Conservation (phyloP, 371 early-diverging fungal genomes). For the Cokeromyces recurvatus region DNA sequence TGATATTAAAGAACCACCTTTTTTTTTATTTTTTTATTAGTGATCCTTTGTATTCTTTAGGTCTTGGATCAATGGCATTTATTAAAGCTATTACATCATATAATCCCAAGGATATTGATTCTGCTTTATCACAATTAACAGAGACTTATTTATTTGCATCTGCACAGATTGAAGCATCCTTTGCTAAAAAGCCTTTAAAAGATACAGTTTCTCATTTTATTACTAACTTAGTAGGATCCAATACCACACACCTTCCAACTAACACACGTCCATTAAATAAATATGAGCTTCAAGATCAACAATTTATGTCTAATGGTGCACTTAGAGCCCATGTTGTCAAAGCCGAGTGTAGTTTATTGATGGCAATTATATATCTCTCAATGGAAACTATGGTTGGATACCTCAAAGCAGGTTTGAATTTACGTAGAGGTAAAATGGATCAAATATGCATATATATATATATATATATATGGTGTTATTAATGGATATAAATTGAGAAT, state of each 20-base stretch:
- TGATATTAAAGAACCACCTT: too few species aligned
- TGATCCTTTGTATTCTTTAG: constrained; percentile 40
- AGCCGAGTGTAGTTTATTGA: constrained; percentile 55
- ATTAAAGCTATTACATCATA: constrained; percentile 45
- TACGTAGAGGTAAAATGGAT: constrained; percentile 54
- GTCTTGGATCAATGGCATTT: constrained; percentile 38
- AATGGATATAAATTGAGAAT: not conserved
- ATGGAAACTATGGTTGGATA: constrained; percentile 57
- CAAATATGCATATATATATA: not conserved
- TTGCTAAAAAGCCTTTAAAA: constrained; percentile 42
- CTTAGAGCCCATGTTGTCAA: constrained; percentile 57
- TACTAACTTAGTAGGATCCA: constrained; percentile 35
- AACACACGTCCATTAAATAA: constrained; percentile 29
- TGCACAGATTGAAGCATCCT: constrained; percentile 47
- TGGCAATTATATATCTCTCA: constrained; percentile 48
- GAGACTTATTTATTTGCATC: constrained; percentile 45
- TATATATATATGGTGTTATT: not conserved
- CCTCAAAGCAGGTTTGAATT: constrained; percentile 56
- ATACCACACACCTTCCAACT: constrained; percentile 36
- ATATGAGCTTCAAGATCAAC: constrained; percentile 20
- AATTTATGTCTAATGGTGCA: constrained; percentile 50
- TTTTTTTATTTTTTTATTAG: too few species aligned
- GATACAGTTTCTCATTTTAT: constrained; percentile 36
- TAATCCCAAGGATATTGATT: constrained; percentile 43
- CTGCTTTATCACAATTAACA: constrained; percentile 39